Evolutionary conservation across 2,329 filamentous ascomycete species (phyloP), one percentile per base, ranked within the genome.

Genomic region (Ceratocystis diversiconidia): DNA sequence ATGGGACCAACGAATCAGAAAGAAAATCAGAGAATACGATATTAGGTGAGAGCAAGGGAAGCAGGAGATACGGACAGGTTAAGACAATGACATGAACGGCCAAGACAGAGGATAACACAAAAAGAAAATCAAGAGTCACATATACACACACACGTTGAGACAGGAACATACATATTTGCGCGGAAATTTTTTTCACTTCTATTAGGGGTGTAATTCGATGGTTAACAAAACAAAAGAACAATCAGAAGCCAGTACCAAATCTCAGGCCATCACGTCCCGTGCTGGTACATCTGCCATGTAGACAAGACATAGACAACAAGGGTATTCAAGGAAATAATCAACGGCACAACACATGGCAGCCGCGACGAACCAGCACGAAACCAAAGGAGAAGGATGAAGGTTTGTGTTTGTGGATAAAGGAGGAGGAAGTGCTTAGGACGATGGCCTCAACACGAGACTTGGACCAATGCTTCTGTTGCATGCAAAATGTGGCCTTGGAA

Each of bases 281-380:
- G 46, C 64, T 62, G 46, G 44, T 32, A 57, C 48, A 44, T 62
- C 59, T 62, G 64, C 57, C 61, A 43, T n/a, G 44, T 59, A 67
- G 57, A 48, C 32, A 46, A 41, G 46, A 25, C 55, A 59, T 59
- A 59, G 55, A 57, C 46, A 62, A 57, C 12, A 50, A 62, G 32
- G 28, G 63, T 60, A 22, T 57, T 19, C 52, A 30, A 32, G 62
- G 52, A 12, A 63, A 46, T 64, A 63, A 15, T 17, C 32, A 61
- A 61, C 46, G 60, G 64, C 64, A 62, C 64, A 62, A 65, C 60
- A 61, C 60, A 62, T 48, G 64, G 46, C 60, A 55, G 55, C 64
- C 57, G 60, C 60, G 59, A 65, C 61, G 59, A 15, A 62, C 64
- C 64, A 65, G 64, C 59, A 65, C 64, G 48, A 65, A 59, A 46